phyloP scores from a whole-genome alignment of 2,329 filamentous ascomycete species.

The Calonectria leucothoes region DNA sequence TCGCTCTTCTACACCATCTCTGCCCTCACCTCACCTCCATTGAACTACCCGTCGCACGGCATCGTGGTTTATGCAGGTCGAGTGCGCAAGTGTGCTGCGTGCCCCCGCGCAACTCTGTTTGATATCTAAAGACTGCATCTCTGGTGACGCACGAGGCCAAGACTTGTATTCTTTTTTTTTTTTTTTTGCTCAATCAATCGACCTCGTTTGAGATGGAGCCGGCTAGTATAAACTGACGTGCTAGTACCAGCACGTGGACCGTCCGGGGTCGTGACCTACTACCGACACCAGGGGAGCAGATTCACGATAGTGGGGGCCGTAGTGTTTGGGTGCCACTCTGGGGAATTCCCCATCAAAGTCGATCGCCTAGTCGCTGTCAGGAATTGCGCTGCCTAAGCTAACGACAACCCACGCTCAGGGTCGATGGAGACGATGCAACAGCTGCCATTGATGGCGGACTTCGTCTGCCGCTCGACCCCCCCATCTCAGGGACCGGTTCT shows the following conservation, averaged over 20 bases:
- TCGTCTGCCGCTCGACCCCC: slow-evolving; percentile 18
- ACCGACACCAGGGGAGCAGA: not conserved
- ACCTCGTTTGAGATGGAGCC: not conserved
- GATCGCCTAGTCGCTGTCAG: slow-evolving; percentile 12
- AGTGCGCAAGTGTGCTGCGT: not conserved
- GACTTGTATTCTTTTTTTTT: not conserved
- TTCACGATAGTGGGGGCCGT: not conserved
- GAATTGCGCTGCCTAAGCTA: slow-evolving; percentile 26
- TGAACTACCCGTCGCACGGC: not conserved
- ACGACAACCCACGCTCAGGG: not conserved
- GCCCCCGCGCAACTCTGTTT: not conserved
- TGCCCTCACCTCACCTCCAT: not conserved
- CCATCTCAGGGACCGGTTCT: slow-evolving; percentile 5
- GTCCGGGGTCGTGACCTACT: slow-evolving; percentile 13
- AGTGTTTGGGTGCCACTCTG: slow-evolving; percentile 8
- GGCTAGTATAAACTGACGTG: not conserved
- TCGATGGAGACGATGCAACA: not conserved
- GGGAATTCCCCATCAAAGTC: slow-evolving; percentile 29
- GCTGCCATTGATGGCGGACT: slow-evolving; percentile 12
- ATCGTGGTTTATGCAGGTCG: slow-evolving; percentile 17
- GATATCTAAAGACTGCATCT: not conserved
- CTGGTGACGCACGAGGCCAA: not conserved
- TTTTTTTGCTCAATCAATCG: not conserved
- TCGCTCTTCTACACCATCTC: not conserved
- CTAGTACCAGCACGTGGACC: slow-evolving; percentile 1